Evolutionary conservation across 2,329 filamentous ascomycete species (phyloP), one percentile per base, ranked within the genome.

Genomic region (Colletotrichum abscissum): DNA sequence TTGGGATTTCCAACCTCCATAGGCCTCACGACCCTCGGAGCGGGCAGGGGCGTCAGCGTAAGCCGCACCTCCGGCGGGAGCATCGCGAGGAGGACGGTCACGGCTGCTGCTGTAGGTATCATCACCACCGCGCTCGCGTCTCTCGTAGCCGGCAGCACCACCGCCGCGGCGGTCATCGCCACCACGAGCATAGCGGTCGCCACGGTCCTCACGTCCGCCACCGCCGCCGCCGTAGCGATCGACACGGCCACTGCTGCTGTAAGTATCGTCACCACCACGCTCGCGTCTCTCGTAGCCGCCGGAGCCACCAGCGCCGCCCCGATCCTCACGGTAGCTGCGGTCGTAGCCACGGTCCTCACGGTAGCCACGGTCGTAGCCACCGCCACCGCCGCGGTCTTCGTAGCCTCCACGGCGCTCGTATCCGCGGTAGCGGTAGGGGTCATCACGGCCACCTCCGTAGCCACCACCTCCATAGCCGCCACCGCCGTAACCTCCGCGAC

Each of bases 401-500:
- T 75, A 73, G n/a, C 69, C 63, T 30, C 74, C 63, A 24, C 74
- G 86, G 46, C 88, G 86, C 57, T 90, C 88, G 68, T 86, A 86
- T 65, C 84, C 78, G 72, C 88, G 86, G 81, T 89, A 89, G 76
- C 88, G 88, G 82, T 91, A 90, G 62, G 87, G 85, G 74, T 91
- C 89, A 73, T 91, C 89, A 65, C 87, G 87, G 64, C 88, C 81
- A 63, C 81, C 82, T 60, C 82, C 84, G 67, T 85, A 84, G 54
- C 82, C 83, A 57, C 87, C 84, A 42, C 83, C 82, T 73, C 79
- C 81, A 60, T 81, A 80, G 19, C 69, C 69, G 16, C 69, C 81
- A 54, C 84, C 83, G 28, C 90, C 87, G 75, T 89, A 89, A 72
- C 90, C 89, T 75, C 91, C 89, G 76, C 91, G 88, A 76, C 91